phyloP scores from a whole-genome alignment of 257 asterid species.

The Handroanthus guayacan region DNA sequence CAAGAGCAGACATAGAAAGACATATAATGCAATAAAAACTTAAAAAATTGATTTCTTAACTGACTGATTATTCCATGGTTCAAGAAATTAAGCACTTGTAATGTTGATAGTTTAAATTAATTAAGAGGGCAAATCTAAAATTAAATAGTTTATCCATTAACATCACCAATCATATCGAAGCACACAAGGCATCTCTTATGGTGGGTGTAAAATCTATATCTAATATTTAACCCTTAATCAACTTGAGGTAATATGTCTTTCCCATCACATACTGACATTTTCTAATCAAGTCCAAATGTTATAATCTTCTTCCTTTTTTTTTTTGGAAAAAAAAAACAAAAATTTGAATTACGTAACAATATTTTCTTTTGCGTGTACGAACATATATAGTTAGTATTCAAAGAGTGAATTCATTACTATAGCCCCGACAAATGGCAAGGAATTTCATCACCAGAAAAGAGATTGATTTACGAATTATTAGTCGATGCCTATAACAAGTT shows the following conservation, averaged over 20 bases:
- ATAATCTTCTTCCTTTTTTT: not conserved
- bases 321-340: no score
- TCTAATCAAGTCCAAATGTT: constrained; percentile 37
- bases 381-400: no score
- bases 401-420: no score
- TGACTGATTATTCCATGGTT: constrained; percentile 69
- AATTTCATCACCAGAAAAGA: no score
- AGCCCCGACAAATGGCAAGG: no score
- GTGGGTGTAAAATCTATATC: constrained; percentile 85
- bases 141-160: constrained; percentile 56
- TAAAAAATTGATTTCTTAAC: constrained; percentile 74
- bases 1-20: constrained; percentile 56
- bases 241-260: constrained; percentile 37
- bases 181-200: constrained; percentile 66
- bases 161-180: constrained; percentile 58
- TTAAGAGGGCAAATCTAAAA: not conserved
- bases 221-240: constrained; percentile 35
- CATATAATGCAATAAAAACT: constrained; percentile 40
- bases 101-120: constrained; percentile 14
- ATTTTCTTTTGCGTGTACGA: no score
- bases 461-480: no score
- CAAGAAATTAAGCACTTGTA: constrained; percentile 60
- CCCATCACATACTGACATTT: constrained; percentile 30
- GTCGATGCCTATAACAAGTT: no score
- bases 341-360: no score